These are phyloP conservation scores for Curvularia sp. DNA, from an alignment of 2,329 filamentous ascomycete species.

Conservation along the genomic window DNA sequence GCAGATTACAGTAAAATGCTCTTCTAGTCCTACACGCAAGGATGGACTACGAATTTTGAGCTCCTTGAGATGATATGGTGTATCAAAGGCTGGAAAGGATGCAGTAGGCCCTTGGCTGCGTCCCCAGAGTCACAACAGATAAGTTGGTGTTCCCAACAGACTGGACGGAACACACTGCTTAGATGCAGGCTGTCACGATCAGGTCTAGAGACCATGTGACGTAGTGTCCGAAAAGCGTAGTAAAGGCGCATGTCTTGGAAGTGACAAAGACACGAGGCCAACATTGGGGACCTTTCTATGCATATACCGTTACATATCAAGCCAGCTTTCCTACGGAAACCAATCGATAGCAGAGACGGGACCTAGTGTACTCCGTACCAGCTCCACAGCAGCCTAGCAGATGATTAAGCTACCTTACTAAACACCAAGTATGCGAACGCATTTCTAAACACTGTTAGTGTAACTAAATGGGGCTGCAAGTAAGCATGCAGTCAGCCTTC, in stretches of 20 bases:
- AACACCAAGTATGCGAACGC: neutral
- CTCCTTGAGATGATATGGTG: neutral
- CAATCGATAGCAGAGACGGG: neutral
- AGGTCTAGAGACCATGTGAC: neutral
- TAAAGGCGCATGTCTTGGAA: neutral
- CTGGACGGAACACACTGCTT: neutral
- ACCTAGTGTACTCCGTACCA: neutral
- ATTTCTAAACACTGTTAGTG: neutral
- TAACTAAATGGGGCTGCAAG: constrained; percentile 10
- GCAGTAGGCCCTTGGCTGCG: neutral
- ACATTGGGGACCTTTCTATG: too few species aligned
- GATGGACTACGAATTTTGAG: neutral
- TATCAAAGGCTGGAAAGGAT: neutral
- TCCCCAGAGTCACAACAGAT: neutral
- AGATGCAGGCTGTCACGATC: neutral
- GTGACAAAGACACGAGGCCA: neutral
- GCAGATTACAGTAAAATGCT: neutral
- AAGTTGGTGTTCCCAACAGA: neutral
- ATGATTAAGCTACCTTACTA: constrained; percentile 7
- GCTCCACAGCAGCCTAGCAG: neutral
- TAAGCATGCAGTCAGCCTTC: constrained; percentile 34
- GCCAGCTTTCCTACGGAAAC: neutral
- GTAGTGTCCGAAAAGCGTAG: neutral
- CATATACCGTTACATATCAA: neutral
- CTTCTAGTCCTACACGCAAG: neutral